Conservation (phyloP, 75 land plant genomes). For the Ceratopteris richardii region DNA sequence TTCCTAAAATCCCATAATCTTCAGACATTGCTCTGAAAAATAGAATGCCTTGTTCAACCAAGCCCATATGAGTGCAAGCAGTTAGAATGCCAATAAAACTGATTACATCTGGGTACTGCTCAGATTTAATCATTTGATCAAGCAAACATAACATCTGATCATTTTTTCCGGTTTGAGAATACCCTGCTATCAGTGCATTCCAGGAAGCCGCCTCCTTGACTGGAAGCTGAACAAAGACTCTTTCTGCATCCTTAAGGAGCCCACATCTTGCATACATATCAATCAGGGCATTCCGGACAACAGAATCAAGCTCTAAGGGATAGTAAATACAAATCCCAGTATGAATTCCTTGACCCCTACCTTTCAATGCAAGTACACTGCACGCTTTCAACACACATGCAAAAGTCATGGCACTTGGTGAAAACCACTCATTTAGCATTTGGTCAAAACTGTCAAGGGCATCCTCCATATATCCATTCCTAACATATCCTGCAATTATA, state of each 20-base stretch:
- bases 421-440: conserved; percentile 27
- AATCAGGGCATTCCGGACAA: conserved; percentile 42
- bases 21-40: conserved; percentile 4
- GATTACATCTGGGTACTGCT: conserved; percentile 27
- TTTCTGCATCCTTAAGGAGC: conserved; percentile 20
- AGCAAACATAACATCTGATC: conserved; percentile 28
- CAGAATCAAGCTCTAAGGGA: conserved; percentile 23
- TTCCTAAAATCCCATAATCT: conserved; percentile 5
- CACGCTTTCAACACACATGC: conserved; percentile 48
- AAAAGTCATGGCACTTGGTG: conserved; percentile 45
- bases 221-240: conserved; percentile 30
- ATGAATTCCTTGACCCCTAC: conserved; percentile 41
- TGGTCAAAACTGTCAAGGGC: conserved; percentile 39
- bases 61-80: conserved; percentile 9
- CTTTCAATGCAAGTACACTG: conserved; percentile 29
- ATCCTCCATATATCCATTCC: conserved; percentile 14
- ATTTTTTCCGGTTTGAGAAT: conserved; percentile 35
- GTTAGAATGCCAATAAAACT: conserved; percentile 44
- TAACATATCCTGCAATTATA: conserved; percentile 24
- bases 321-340: conserved; percentile 29
- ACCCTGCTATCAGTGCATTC: conserved; percentile 58
- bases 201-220: conserved; percentile 44
- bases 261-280: conserved; percentile 66
- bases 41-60: conserved; percentile 3
- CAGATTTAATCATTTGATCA: conserved; percentile 31